These are phyloP conservation scores for Cyberlindnera amylophila DNA, from an alignment of 805 yeast genomes.

Conservation along the genomic window DNA sequence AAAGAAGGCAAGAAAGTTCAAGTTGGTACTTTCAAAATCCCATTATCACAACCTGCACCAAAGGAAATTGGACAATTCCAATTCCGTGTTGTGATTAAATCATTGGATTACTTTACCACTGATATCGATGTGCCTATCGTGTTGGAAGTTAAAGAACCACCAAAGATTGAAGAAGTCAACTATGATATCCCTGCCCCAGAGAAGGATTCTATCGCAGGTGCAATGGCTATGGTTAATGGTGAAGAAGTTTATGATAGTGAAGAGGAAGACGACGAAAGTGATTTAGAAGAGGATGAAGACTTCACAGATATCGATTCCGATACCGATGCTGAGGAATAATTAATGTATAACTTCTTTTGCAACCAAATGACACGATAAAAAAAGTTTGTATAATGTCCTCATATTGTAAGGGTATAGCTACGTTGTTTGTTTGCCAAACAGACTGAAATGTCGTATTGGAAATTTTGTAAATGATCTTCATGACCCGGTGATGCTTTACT, in stretches of 20 bases:
- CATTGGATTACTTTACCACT: slow-evolving; percentile 75
- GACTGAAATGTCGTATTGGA: too few relatives aligned
- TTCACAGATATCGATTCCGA: slow-evolving; percentile 59
- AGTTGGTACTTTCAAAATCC: slow-evolving; percentile 74
- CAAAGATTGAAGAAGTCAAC: slow-evolving; percentile 42
- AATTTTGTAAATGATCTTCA: too few relatives aligned
- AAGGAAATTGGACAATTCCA: slow-evolving; percentile 56
- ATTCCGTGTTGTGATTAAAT: slow-evolving; percentile 67
- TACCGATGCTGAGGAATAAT: slow-evolving; percentile 49
- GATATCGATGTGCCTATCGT: slow-evolving; percentile 70
- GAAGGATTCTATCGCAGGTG: slow-evolving; percentile 74
- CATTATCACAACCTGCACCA: slow-evolving; percentile 77
- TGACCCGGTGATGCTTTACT: too few relatives aligned
- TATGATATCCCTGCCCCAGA: slow-evolving; percentile 66
- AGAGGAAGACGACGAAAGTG: slow-evolving; percentile 41
- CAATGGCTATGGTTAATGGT: slow-evolving; percentile 67
- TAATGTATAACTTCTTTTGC: too few relatives aligned
- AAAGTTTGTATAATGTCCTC: too few relatives aligned
- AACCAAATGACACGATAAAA: too few relatives aligned
- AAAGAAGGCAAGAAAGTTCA: slow-evolving; percentile 31
- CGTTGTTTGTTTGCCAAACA: too few relatives aligned
- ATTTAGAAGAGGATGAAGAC: slow-evolving; percentile 39
- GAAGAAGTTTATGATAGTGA: slow-evolving; percentile 47
- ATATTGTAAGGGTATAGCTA: too few relatives aligned
- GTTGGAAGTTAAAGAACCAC: slow-evolving; percentile 65